These are phyloP conservation scores for Pugionium cornutum DNA, from an alignment of 345 rosid genomes.

Conservation along the genomic window DNA sequence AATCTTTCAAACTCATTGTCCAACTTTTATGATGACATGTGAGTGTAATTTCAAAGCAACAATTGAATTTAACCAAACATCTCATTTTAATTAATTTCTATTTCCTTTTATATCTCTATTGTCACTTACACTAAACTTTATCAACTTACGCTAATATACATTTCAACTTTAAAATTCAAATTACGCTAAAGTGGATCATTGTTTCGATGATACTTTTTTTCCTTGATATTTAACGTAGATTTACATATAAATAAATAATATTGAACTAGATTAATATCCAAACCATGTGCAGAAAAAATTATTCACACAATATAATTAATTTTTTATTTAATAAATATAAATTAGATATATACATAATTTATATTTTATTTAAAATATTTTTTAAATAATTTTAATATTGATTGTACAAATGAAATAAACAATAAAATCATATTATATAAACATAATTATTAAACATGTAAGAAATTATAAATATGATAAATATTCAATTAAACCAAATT, in stretches of 20 bases:
- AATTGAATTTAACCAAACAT: conserved; percentile 27
- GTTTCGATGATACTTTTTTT: not conserved
- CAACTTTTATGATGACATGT: conserved; percentile 33
- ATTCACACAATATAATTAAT: too few species aligned
- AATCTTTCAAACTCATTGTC: conserved; percentile 31
- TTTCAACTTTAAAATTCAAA: not conserved
- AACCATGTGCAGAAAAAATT: too few species aligned
- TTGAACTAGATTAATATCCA: too few species aligned
- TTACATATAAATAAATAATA: not conserved
- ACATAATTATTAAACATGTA: too few species aligned
- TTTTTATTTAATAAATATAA: too few species aligned
- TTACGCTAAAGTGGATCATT: conserved; percentile 1
- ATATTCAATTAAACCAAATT: too few species aligned
- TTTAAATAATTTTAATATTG: too few species aligned
- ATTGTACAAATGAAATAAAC: too few species aligned
- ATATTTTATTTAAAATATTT: too few species aligned
- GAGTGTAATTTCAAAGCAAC: conserved; percentile 34
- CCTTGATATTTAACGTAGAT: not conserved
- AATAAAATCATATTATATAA: too few species aligned
- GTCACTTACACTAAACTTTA: conserved; percentile 3
- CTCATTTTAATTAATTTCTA: not conserved
- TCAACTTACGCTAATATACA: conserved; percentile 8
- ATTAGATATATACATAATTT: too few species aligned
- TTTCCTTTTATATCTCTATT: conserved; percentile 1
- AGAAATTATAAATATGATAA: too few species aligned